Percentiles rank a stretch among this genome's conserved stretches.
phyloP scores from a whole-genome alignment of 2,329 filamentous ascomycete genomes.

The Fusarium albidum region DNA sequence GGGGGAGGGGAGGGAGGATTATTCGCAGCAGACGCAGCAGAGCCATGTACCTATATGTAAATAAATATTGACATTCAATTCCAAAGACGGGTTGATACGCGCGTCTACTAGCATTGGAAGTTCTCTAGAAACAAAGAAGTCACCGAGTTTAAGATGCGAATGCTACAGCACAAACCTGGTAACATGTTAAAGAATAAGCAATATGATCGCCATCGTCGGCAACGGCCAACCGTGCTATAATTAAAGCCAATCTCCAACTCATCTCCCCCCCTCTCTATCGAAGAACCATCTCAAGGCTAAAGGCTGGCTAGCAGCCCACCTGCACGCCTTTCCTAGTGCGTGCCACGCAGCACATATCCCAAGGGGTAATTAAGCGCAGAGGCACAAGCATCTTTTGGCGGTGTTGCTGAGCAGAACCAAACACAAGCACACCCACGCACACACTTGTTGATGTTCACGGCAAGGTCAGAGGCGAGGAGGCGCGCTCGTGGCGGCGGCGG shows the following conservation, averaged over 20 bases:
- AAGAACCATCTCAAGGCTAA: conserved; percentile 28
- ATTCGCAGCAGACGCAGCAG: conserved; percentile 8
- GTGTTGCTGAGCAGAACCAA: background rate
- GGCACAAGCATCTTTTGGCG: conserved; percentile 4
- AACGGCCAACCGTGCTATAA: conserved; percentile 8
- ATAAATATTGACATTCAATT: conserved; percentile 2
- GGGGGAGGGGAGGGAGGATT: conserved; percentile 12
- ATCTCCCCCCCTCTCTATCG: conserved; percentile 19
- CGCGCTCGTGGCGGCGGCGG: conserved; percentile 36
- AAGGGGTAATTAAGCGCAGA: conserved; percentile 25
- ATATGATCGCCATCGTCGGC: conserved; percentile 6
- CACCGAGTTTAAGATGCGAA: too few relatives aligned
- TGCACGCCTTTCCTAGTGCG: conserved; percentile 27
- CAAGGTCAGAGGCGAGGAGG: conserved; percentile 20
- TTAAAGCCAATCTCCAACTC: conserved; percentile 18
- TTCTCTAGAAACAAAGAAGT: too few relatives aligned
- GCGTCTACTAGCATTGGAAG: too few relatives aligned
- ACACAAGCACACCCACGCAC: background rate
- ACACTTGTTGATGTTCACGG: conserved; percentile 11
- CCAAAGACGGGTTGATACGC: too few relatives aligned
- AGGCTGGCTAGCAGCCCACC: conserved; percentile 2
- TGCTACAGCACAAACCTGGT: too few relatives aligned
- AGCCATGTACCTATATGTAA: too few relatives aligned
- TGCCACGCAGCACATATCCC: conserved; percentile 19
- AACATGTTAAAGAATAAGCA: background rate